Percentiles rank a stretch among this genome's conserved stretches.
These are phyloP conservation scores for Botrytis byssoidea DNA, from an alignment of 2,329 filamentous ascomycete genomes.

Conservation along the genomic window DNA sequence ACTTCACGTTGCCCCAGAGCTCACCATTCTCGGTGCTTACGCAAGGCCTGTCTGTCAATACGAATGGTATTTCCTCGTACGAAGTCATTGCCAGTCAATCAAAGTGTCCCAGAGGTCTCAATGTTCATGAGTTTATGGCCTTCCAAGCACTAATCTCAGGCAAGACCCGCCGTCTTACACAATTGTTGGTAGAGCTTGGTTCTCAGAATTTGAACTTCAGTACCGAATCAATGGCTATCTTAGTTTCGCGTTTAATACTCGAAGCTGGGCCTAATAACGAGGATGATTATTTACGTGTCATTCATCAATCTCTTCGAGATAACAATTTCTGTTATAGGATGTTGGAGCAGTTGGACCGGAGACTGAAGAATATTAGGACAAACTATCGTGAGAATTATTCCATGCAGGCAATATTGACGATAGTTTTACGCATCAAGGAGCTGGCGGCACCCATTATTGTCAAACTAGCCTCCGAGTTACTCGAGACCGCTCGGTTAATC, in stretches of 20 bases:
- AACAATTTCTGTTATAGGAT: constrained; percentile 49
- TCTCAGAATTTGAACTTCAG: constrained; percentile 60
- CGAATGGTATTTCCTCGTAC: constrained; percentile 42
- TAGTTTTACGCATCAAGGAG: constrained; percentile 45
- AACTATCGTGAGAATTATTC: constrained; percentile 60
- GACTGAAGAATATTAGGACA: constrained; percentile 46
- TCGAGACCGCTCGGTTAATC: constrained; percentile 45
- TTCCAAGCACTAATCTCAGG: constrained; percentile 48
- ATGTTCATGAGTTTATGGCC: constrained; percentile 49
- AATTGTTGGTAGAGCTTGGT: constrained; percentile 50
- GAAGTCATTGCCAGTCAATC: constrained; percentile 47
- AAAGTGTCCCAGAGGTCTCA: constrained; percentile 47
- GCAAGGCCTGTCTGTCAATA: constrained; percentile 26
- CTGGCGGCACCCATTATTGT: constrained; percentile 15
- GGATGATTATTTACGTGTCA: constrained; percentile 43
- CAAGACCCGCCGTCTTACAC: constrained; percentile 46
- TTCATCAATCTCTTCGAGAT: constrained; percentile 53
- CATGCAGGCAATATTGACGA: constrained; percentile 57
- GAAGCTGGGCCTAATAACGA: constrained; percentile 52
- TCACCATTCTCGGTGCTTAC: constrained; percentile 35
- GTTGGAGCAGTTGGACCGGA: constrained; percentile 47
- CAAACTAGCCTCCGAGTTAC: constrained; percentile 32
- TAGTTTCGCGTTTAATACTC: constrained; percentile 52
- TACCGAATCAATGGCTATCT: constrained; percentile 47
- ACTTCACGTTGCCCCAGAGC: constrained; percentile 38